Percentiles rank a stretch among this genome's conserved stretches.
phyloP scores from a whole-genome alignment of 75 land plant species.

The Cryptomeria japonica region DNA sequence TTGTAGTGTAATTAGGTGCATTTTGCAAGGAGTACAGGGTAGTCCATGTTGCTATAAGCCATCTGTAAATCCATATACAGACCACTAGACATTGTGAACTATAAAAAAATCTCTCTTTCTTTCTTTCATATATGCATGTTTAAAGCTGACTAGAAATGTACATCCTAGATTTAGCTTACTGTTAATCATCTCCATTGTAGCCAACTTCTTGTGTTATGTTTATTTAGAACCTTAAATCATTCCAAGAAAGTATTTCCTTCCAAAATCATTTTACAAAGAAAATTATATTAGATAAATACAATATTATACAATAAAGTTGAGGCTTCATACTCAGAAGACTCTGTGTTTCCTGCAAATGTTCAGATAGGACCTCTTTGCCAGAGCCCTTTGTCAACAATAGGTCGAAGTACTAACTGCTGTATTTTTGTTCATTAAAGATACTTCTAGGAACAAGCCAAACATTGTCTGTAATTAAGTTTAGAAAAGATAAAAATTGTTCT shows the following conservation, averaged over 20 bases:
- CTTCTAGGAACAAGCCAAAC: neutral
- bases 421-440: neutral
- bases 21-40: too few relatives aligned
- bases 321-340: neutral
- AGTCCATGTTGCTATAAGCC: too few relatives aligned
- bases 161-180: neutral
- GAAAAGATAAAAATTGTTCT: neutral
- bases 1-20: too few relatives aligned
- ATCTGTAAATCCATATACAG: too few relatives aligned
- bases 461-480: neutral
- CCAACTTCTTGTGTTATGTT: neutral
- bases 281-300: neutral
- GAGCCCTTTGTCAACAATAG: neutral
- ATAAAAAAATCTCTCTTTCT: too few relatives aligned
- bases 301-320: neutral
- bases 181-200: neutral
- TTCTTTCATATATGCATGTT: neutral
- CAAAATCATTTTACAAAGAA: too few relatives aligned
- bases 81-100: too few relatives aligned
- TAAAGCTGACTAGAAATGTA: neutral
- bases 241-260: neutral
- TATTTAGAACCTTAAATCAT: neutral
- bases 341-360: neutral
- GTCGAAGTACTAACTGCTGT: neutral
- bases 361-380: neutral